These are phyloP conservation scores for Suillus fuscotomentosus DNA, from an alignment of 768 basidiomycete species.

Conservation along the genomic window DNA sequence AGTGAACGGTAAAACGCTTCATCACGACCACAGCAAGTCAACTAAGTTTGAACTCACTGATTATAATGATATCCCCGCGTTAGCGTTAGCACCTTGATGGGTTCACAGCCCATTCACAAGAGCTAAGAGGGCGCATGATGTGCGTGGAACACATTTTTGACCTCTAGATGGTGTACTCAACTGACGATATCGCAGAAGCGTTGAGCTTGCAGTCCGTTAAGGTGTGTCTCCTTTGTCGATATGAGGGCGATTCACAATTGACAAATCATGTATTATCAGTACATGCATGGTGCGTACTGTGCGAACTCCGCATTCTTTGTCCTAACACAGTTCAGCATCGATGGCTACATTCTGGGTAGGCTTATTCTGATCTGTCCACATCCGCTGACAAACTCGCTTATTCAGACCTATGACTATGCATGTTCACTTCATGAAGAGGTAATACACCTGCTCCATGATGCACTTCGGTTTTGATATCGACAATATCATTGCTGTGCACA, in stretches of 20 bases:
- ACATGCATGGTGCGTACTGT: not conserved
- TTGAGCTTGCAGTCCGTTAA: not conserved
- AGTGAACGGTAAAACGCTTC: no score
- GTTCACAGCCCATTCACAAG: no score
- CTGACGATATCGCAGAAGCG: not conserved
- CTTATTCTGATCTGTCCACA: no score
- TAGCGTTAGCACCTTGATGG: no score
- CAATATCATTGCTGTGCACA: no score
- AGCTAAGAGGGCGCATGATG: no score
- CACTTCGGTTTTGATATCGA: no score
- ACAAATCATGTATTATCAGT: not conserved
- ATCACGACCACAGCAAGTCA: no score
- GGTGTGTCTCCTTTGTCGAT: not conserved
- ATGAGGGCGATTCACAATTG: not conserved
- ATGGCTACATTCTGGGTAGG: not conserved
- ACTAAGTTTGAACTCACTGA: no score
- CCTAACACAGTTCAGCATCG: not conserved
- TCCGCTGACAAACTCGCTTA: not conserved
- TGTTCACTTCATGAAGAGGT: not conserved
- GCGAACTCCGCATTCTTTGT: not conserved
- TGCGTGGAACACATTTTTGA: not conserved
- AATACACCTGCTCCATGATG: not conserved
- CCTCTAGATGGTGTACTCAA: not conserved
- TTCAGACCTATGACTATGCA: not conserved
- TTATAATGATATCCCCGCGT: no score